These are phyloP conservation scores for Ogataea hybrid DNA, from an alignment of 1,139 yeast genomes.

Conservation along the genomic window DNA sequence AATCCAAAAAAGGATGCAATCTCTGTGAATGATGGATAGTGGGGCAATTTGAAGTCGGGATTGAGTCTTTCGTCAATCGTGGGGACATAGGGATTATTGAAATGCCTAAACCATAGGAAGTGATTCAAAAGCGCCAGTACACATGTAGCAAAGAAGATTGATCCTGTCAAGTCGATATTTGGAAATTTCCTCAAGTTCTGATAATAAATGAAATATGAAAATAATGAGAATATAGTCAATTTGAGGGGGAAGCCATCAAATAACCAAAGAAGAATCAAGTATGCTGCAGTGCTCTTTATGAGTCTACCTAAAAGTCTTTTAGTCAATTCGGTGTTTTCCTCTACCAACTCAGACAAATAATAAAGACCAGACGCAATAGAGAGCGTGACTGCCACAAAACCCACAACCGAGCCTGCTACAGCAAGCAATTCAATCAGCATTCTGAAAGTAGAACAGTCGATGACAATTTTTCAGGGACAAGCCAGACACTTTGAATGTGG, in stretches of 20 bases:
- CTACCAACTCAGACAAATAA: conserved; percentile 88
- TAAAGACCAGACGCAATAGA: conserved; percentile 88
- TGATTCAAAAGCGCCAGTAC: conserved; percentile 76
- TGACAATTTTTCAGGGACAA: too few species aligned
- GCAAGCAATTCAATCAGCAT: conserved; percentile 59
- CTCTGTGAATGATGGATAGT: conserved; percentile 79
- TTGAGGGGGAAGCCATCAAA: conserved; percentile 79
- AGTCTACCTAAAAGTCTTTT: conserved; percentile 61
- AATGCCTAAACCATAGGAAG: conserved; percentile 85
- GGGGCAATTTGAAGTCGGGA: conserved; percentile 61
- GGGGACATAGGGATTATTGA: conserved; percentile 65
- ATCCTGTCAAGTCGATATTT: conserved; percentile 70
- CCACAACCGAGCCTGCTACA: conserved; percentile 67
- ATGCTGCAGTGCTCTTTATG: conserved; percentile 56
- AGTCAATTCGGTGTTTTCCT: conserved; percentile 88
- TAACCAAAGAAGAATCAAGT: conserved; percentile 55
- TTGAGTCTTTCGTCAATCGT: conserved; percentile 54
- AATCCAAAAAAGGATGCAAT: conserved; percentile 93
- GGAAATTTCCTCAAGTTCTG: conserved; percentile 83
- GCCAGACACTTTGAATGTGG: too few species aligned
- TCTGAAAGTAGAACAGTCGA: too few species aligned
- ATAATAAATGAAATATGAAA: conserved; percentile 68
- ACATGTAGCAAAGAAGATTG: conserved; percentile 70
- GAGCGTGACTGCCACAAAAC: too few species aligned
- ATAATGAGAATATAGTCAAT: conserved; percentile 62